phyloP scores from a whole-genome alignment of 2,329 filamentous ascomycete species.

The Daldinia eschscholtzii region DNA sequence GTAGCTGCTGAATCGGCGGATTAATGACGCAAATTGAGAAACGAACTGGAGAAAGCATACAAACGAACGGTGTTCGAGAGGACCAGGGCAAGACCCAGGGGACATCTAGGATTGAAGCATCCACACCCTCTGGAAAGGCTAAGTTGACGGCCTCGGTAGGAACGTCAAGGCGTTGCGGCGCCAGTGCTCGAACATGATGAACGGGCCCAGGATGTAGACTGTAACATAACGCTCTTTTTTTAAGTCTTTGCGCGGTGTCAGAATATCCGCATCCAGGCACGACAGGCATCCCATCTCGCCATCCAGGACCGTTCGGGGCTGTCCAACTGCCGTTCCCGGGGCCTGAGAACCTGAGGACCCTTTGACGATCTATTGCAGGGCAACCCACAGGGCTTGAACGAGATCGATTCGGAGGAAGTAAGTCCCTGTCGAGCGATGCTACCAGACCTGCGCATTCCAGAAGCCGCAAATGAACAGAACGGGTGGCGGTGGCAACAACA shows the following conservation, averaged over 20 bases:
- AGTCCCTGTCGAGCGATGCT: conserved; percentile 45
- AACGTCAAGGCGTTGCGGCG: conserved; percentile 36
- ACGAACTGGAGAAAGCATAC: conserved; percentile 48
- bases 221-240: conserved; percentile 36
- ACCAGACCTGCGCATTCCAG: conserved; percentile 43
- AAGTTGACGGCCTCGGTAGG: conserved; percentile 26
- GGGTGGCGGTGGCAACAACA: conserved; percentile 52
- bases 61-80: conserved; percentile 50
- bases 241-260: conserved; percentile 35
- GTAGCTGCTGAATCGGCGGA: conserved; percentile 44
- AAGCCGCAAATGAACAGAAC: conserved; percentile 48
- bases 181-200: conserved; percentile 28
- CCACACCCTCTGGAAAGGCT: conserved; percentile 20
- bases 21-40: conserved; percentile 52
- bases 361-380: conserved; percentile 48
- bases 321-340: conserved; percentile 38
- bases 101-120: conserved; percentile 28
- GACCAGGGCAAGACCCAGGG: conserved; percentile 14
- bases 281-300: conserved; percentile 20
- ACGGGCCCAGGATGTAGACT: conserved; percentile 24
- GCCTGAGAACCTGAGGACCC: conserved; percentile 39
- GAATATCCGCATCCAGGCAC: conserved; percentile 23
- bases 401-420: conserved; percentile 47
- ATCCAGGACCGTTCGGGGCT: conserved; percentile 27
- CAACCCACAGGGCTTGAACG: conserved; percentile 47